Base-by-base conservation (phyloP, 768 basidiomycete species). In the Lactarius akahatsu region DNA sequence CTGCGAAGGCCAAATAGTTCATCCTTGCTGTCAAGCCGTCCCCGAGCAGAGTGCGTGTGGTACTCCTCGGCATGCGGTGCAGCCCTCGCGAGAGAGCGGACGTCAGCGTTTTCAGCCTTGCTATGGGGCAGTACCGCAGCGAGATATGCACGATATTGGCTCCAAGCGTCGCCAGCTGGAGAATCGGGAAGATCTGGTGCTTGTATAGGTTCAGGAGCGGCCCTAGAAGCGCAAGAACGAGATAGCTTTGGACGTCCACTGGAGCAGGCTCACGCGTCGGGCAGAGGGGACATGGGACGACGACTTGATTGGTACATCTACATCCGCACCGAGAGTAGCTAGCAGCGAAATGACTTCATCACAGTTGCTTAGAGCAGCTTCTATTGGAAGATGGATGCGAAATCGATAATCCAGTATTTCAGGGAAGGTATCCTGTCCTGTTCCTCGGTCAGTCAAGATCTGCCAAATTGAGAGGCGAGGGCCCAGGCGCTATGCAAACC, bases 301-400 rank as follows among this genome's bases (percentile, higher is more conserved):
- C 32, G 15, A 40, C 38, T 52, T 54, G 30, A 58, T 63, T 16
- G 56, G 60, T 11, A 66, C 11, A 23, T 75, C 71, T 61, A 71
- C 64, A 5, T 74, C 70, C 2, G 74, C 76, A 20, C 76, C 77
- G 6, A 76, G 66, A 1, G 69, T 66, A 16, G 73, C 64, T 9
- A 78, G 68, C 28, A 77, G 70, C 13, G 69, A 61, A 10, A 74
- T 65, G n/a, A 74, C 67, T n/a, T 76, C 70, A 58, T 72, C 75
- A 28, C 66, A 64, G 18, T 47, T 57, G 6, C 30, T 32, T 18
- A 78, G 23, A 16, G 77, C 73, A 2, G 66, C 66, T 57, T 76
- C 77, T 1, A 76, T 47, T 2, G 77, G 77, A 45, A 66, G 57
- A 20, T 59, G 11, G 16, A 71, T 30, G 59, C 54, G 59, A 26